Base-by-base conservation (phyloP, 2,329 filamentous ascomycete species). In the Penicillium oxalicum region DNA sequence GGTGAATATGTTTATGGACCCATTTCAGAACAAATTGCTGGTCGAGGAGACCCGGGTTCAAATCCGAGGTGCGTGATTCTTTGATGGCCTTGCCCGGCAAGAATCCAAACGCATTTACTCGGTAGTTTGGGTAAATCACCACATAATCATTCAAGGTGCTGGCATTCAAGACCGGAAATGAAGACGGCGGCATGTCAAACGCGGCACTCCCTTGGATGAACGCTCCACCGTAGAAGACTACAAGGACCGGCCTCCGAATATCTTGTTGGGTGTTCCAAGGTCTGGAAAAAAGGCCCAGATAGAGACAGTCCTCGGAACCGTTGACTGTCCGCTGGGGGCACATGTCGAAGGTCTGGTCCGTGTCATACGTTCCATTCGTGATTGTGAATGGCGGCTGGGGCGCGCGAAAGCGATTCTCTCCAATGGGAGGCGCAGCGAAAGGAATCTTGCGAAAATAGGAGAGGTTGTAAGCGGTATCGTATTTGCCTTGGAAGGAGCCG, bases 391-490 rank as follows among this genome's bases (percentile, higher is more conserved):
- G 79, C 5, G 79, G 79, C 54, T 84, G 81, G 2, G 81, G 81
- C 0, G 74, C 78, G 45, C 80, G 75, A 59, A 84, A 84, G 4
- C 81, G 75, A 57, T 83, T 82, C 40, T 72, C 59, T 1, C 79
- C 79, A 9, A 73, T 66, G 11, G 81, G 80, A 1, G 81, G 78
- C 9, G 79, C 77, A 4, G 77, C 80, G 56, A 78, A 84, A 12
- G 81, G 81, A 42, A 84, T 81, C 56, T 78, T 81, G 52, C 75
- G 76, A 66, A 74, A 83, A 64, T 81, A 80, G 26, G 74, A 77
- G 37, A 82, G 74, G 57, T 82, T 80, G 58, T 82, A 81, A 2
- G 61, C 56, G 7, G 65, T 52, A 13, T 74, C 74, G 55, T 78
- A 78, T 40, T 74, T 72, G 13, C 80, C 79, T 54, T 73, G 67